Base-by-base conservation (phyloP, 1,284 basidiomycete species). In the Meira nashicola region DNA sequence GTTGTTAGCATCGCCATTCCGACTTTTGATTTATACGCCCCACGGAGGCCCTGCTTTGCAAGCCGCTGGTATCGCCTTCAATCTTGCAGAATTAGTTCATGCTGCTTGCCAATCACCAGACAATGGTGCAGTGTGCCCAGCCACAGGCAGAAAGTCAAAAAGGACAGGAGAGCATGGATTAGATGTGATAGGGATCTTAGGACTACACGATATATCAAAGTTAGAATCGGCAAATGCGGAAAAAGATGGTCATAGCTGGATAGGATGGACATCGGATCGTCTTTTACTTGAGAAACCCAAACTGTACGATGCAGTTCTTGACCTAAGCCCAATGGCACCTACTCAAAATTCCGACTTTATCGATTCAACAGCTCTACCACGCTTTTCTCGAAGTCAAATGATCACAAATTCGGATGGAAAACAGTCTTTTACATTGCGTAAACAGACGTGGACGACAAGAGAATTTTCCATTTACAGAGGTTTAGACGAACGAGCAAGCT, bases 211-310 rank as follows among this genome's bases (percentile, higher is more conserved):
- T 54, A 67, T 73, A 37, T 8, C 51, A 1, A 41, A 43, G 1
- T 48, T 73, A 12, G 63, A 70, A 25, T 53, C 66, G 1, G 70
- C 67, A 28, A 55, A 59, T 15, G 38, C 39, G 14, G 15, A 15
- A 14, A 12, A 14, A 28, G 23, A 15, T 15, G 39, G 46, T 19
- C 43, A 25, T 12, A 56, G 65, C 40, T 73, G 71, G 71, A 68
- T 73, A 40, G 69, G 69, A 7, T 71, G 68, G 68, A 70, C 65
- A 9, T 60, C 70, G 4, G 69, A 73, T 55, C 70, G 67, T 63
- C 64, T 73, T 41, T 40, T 71, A 17, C 62, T 71, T 17, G 70
- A 73, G 17, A 73, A 71, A 57, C 59, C 63, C 14, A 55, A 67
- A 39, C 47, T 73, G 8, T 73, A 66, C 54, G 71, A 73, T 54